Percentiles rank a stretch among this genome's conserved stretches.
phyloP scores from a whole-genome alignment of 305 asterid genomes.

The Solanum hybrid region DNA sequence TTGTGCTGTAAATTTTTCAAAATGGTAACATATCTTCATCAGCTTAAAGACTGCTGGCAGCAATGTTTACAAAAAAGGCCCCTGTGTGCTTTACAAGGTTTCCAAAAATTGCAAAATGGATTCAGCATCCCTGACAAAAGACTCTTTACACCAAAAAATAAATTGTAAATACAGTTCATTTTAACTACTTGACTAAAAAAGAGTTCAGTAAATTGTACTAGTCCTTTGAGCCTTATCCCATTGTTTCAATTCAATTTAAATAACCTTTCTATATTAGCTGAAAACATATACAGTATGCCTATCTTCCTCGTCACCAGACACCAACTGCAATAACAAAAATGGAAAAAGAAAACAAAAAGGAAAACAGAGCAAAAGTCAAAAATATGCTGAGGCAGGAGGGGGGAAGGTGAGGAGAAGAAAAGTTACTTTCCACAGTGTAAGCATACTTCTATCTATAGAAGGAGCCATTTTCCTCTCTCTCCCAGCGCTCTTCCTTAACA shows the following conservation, averaged over 20 bases:
- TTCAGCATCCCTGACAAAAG: not conserved
- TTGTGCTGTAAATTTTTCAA: not conserved
- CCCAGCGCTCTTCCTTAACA: not conserved
- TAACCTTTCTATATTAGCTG: not conserved
- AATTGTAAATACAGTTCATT: not conserved
- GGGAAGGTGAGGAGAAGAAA: not conserved
- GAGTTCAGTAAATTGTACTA: not conserved
- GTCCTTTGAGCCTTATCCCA: not conserved
- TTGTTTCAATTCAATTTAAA: not conserved
- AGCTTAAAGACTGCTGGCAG: not conserved
- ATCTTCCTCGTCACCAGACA: not conserved
- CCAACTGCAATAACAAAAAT: not conserved
- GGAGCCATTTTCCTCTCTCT: not conserved
- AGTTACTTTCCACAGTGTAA: not conserved
- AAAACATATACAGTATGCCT: not conserved
- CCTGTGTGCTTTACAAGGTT: not conserved
- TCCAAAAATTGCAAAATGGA: not conserved
- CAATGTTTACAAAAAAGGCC: not conserved
- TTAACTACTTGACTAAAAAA: not conserved
- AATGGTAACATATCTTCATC: not conserved
- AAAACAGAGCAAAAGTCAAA: not conserved
- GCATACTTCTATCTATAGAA: not conserved
- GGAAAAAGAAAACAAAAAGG: not conserved
- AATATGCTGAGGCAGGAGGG: not conserved
- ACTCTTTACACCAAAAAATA: not conserved